Conservation (phyloP, 2,329 filamentous ascomycete species). For the Thyridium curvatum region DNA sequence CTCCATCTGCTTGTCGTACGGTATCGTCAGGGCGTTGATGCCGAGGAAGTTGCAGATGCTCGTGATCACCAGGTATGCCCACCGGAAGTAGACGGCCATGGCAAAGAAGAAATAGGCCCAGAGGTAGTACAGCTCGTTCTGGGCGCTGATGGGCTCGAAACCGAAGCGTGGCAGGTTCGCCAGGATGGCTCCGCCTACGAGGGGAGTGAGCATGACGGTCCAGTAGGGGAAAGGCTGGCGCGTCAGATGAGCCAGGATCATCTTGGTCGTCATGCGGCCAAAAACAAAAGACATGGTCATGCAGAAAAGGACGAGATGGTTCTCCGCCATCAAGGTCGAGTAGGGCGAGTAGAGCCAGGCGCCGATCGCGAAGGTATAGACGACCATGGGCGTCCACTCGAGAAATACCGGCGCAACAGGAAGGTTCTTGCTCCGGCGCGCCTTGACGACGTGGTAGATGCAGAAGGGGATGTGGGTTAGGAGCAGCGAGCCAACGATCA, state of each 20-base stretch:
- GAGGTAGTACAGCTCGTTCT: constrained; percentile 72
- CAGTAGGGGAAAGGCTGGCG: constrained; percentile 93
- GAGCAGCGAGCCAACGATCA: constrained; percentile 61
- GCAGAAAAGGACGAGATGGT: constrained; percentile 88
- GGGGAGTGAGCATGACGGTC: constrained; percentile 84
- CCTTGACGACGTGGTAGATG: constrained; percentile 75
- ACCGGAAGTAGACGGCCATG: constrained; percentile 79
- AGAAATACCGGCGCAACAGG: constrained; percentile 79
- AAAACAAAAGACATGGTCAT: constrained; percentile 95
- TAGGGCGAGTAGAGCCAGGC: constrained; percentile 89
- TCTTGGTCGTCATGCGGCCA: constrained; percentile 97
- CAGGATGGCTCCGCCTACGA: constrained; percentile 77
- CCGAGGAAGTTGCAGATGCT: constrained; percentile 88
- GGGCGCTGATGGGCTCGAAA: constrained; percentile 53
- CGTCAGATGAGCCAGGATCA: constrained; percentile 92
- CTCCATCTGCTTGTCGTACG: constrained; percentile 51
- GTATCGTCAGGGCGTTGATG: constrained; percentile 92
- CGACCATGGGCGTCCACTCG: constrained; percentile 87
- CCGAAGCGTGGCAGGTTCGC: constrained; percentile 78
- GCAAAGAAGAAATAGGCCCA: constrained; percentile 80
- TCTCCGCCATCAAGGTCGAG: constrained; percentile 73
- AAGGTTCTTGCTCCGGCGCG: constrained; percentile 64
- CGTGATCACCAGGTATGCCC: constrained; percentile 85
- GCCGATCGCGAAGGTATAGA: constrained; percentile 69
- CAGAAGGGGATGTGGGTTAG: constrained; percentile 81